Evolutionary conservation across 306 rosid species (phyloP), one percentile per base, ranked within the genome.

Genomic region (Cicer cuneatum): DNA sequence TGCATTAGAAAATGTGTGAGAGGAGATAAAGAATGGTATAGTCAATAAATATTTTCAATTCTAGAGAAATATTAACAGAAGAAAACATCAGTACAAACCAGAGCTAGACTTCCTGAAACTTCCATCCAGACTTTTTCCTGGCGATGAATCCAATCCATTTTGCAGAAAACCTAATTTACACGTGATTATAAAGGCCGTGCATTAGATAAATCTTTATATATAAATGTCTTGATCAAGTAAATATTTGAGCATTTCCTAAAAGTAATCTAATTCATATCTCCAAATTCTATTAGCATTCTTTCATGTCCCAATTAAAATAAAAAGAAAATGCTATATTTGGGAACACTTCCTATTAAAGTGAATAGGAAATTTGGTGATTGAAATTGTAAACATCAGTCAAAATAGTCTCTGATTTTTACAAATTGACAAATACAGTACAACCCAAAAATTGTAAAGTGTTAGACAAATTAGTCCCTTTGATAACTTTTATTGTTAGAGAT

Each of bases 51-150:
- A 72, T 61, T 18, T 35, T 38, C 47, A n/a, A 16, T 57, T 79
- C 2, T 2, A 18, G 14, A 64, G 33, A 64, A 47, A 81, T 51
- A 40, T 4, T 49, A 69, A 58, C 63, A 71, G 52, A 69, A 67
- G 51, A 69, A 78, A 76, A 40, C 0, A 57, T 33, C 11, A 69
- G 52, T 64, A 78, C 90, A 59, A 73, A 90, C 97, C 89, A 54
- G 96, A 89, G 77, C 81, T 82, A 41, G 97, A 82, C 85, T 83
- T 90, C 82, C 93, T 69, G 85, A 90, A 90, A 85, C 98, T 93
- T 73, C 90, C 93, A 82, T 87, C 90, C 63, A 84, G 76, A 83
- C 96, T 86, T 75, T 70, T 89, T 48, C 84, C 92, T n/a, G 93
- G 88, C 77, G 97, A 90, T 52, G 71, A 79, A 53, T 91, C 90